Evolutionary conservation across 2,329 filamentous ascomycete species (phyloP).

Genomic region (Aspergillus japonicus): DNA sequence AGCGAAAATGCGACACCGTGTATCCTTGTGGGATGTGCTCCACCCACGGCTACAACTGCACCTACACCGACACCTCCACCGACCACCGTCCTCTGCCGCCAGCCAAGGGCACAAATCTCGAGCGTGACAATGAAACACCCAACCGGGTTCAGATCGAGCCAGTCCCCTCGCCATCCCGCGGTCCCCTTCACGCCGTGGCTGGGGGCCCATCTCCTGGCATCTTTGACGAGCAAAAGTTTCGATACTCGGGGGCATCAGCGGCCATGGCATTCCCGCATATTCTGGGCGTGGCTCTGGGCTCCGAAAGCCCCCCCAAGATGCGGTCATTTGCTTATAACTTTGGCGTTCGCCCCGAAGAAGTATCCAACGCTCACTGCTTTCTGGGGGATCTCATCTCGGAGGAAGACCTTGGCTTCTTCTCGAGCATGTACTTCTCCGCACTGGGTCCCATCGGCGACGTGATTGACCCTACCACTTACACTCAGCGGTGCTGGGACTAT

Average conservation of each 20-base stretch:
- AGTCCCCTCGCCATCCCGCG: too few relatives aligned
- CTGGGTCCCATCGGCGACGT: constrained; percentile 24
- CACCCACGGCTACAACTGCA: constrained; percentile 30
- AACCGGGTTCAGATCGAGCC: too few relatives aligned
- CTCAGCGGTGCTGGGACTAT: constrained; percentile 30
- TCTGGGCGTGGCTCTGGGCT: constrained; percentile 27
- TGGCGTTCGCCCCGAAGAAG: constrained; percentile 31
- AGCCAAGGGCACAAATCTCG: constrained; percentile 14
- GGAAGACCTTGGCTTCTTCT: constrained; percentile 24
- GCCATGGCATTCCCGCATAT: constrained; percentile 34
- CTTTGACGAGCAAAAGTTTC: constrained; percentile 29
- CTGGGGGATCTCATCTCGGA: constrained; percentile 27
- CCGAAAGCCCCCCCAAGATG: constrained; percentile 26
- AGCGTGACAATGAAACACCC: constrained; percentile 5
- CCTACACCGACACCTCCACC: constrained; percentile 12
- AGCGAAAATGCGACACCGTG: constrained; percentile 32
- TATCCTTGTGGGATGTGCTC: constrained; percentile 33
- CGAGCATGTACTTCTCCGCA: constrained; percentile 23
- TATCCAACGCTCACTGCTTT: constrained; percentile 23
- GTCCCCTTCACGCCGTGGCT: too few relatives aligned
- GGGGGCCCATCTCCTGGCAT: constrained; percentile 21
- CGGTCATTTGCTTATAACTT: constrained; percentile 33
- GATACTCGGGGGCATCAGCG: constrained; percentile 30
- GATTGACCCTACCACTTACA: constrained; percentile 26
- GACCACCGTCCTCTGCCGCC: constrained; percentile 14